Base-by-base conservation (phyloP, 2,329 filamentous ascomycete genomes). In the Aureobasidium mangrovei region DNA sequence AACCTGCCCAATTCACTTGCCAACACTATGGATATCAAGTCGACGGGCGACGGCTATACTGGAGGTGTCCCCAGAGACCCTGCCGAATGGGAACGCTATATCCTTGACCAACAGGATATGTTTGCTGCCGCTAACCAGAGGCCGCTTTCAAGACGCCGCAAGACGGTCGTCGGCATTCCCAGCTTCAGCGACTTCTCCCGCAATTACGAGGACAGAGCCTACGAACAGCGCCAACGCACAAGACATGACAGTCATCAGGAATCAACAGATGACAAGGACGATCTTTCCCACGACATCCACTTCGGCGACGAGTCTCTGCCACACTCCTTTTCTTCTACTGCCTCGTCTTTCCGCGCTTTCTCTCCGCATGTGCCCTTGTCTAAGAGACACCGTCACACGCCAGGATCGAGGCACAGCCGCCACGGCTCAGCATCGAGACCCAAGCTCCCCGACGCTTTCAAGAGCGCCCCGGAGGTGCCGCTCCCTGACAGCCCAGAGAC, bases 1-100 rank as follows among this genome's bases (percentile, higher is more conserved):
- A 38, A 36, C 47, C 38, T n/a, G 47, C 38, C 18, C 38, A 27
- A 10, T 10, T 4, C 46, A 49, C 27, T 35, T 7, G 26, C 10
- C 45, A 51, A n/a, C 47, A 35, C 28, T 38, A 51, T 51, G 47
- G 47, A 51, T 28, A 35, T 51, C 8, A 42, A 51, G 4, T 42
- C 47, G 12, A 33, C 24, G 7, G 29, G 24, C 9, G 47, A 44
- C 26, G 4, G 5, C 39, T 53, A 53, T 8, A 24, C 40, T 26
- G 40, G 49, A 18, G 49, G 49, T 8, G 44, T 53, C 4, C 49
- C 49, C 24, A 53, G 44, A 24, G 40, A 10, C 9, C 31, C 42
- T n/a, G 41, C 7, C 18, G 10, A 39, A 32, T 46, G 51, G 51
- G 51, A 54, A 31, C 7, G 7, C 7, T 38, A 46, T 42, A 46